Base-by-base conservation (phyloP, 345 rosid genomes). In the Abelmoschus esculentus region DNA sequence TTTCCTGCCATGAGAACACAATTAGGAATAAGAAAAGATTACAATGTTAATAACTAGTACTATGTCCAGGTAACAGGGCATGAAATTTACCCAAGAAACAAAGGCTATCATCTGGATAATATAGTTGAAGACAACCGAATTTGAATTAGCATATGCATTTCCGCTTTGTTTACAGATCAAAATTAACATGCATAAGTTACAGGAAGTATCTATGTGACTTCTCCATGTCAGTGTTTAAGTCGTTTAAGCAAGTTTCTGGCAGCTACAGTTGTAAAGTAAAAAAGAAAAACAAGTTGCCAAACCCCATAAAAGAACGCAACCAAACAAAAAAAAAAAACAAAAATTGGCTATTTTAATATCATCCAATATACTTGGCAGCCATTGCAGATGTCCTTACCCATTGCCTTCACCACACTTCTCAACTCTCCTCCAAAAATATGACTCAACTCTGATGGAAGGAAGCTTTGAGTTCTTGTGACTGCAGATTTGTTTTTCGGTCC, bases 401-500 rank as follows among this genome's bases (percentile, higher is more conserved):
- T 76, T 66, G 99, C 93, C 84, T 82, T 90, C 83, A 95, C 98
- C 74, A 74, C 87, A 58, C 98, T 95, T 84, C 2, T 88, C 70
- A 95, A 76, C 72, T 85, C 76, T 78, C 99, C 98, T 13, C 98
- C 97, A 73, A 95, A 95, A 76, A 91, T 91, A 78, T 86, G 84
- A 79, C 92, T 90, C 14, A 95, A 85, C 79, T 80, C 88, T 5
- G 99, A 91, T 22, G 88, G 88, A 66, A 82, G 72, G 61, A 88
- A 86, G 81, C 91, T 89, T 69, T 91, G 97, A 42, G 91, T 89
- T 81, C 99, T 87, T 47, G 96, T 91, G 70, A 93, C 93, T 28
- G 97, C 96, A 65, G 96, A 87, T 78, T 84, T 89, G 82, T 93
- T 93, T 79, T 89, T 93, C 66, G 90, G 99, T 67, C 99, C 99